Conservation (phyloP, 2,329 filamentous ascomycete genomes). For the Cercospora zeae-maydis region DNA sequence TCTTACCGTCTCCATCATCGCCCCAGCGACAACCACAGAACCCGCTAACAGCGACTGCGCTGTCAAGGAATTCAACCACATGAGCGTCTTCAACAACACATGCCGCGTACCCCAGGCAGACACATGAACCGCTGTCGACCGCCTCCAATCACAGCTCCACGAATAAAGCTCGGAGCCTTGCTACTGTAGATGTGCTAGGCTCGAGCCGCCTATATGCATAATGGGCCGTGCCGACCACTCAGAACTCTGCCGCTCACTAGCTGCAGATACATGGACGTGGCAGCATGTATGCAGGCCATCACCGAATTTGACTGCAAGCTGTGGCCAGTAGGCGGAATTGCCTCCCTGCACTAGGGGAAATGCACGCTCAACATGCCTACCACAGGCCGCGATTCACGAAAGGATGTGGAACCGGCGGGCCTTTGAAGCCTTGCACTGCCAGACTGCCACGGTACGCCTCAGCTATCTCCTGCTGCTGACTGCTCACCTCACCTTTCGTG, state of each 20-base stretch:
- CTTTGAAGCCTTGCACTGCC: conserved; percentile 18
- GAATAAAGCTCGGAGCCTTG: neutral
- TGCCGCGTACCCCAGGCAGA: neutral
- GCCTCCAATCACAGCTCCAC: conserved; percentile 13
- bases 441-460: conserved; percentile 24
- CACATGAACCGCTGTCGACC: neutral
- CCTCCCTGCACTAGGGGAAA: conserved; percentile 17
- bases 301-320: conserved; percentile 15
- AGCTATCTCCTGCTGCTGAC: conserved; percentile 17
- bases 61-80: conserved; percentile 9
- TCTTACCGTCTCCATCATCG: neutral
- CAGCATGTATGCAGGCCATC: conserved; percentile 28
- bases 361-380: conserved; percentile 14
- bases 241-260: conserved; percentile 22
- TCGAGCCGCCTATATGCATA: conserved; percentile 9
- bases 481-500: conserved; percentile 13
- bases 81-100: conserved; percentile 3
- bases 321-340: conserved; percentile 26
- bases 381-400: conserved; percentile 8
- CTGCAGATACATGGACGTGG: conserved; percentile 30
- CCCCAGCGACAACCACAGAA: neutral
- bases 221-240: conserved; percentile 25
- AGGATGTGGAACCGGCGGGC: conserved; percentile 12
- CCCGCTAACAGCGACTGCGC: neutral
- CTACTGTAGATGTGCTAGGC: neutral